Evolutionary conservation across 441 rosid genomes (phyloP), one percentile per base, ranked within the genome.

Genomic region (Cnidoscolus chayamansa): DNA sequence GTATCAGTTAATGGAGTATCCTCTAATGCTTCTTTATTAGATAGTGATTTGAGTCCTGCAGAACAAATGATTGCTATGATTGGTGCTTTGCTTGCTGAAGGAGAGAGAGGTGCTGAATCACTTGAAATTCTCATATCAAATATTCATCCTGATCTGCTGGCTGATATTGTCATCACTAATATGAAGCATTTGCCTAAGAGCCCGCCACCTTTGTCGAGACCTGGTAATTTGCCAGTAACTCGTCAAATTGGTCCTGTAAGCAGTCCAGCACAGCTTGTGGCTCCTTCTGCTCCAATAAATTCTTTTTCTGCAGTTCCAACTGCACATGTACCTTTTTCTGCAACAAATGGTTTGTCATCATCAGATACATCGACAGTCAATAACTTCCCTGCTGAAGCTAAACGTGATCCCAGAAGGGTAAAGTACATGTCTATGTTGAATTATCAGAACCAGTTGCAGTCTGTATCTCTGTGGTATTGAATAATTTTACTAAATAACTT

Each of bases 81-180:
- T 83, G 98, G 98, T 82, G 99, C 97, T 73, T 84, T 96, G 85
- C 99, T 96, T 76, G 99, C 98, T 32, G 99, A 94, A 88, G 99
- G 99, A 62, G 98, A 96, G 82, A 88, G 97, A 78, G 99, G 99
- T 31, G 98, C 98, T 62, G 95, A 93, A 82, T 96, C 99, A 57
- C 94, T 96, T 76, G 96, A 88, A 81, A 81, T 96, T 83, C 98
- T 96, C 66, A 84, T 96, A 82, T 87, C 96, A 68, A 87, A 88
- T 81, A 87, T 95, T 74, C 98, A 95, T 82, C 98, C 99, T 79
- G 99, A 96, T 81, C 84, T 96, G 83, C 85, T 96, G 76, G 98
- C 99, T 60, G 99, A 96, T 84, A 96, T 96, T 81, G 99, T 96
- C 68, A 88, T 96, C 76, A 79, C 91, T 76, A 96, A 93, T 81